These are phyloP conservation scores for Thamnidium elegans DNA, from an alignment of 192 early-diverging fungal species.

Conservation along the genomic window DNA sequence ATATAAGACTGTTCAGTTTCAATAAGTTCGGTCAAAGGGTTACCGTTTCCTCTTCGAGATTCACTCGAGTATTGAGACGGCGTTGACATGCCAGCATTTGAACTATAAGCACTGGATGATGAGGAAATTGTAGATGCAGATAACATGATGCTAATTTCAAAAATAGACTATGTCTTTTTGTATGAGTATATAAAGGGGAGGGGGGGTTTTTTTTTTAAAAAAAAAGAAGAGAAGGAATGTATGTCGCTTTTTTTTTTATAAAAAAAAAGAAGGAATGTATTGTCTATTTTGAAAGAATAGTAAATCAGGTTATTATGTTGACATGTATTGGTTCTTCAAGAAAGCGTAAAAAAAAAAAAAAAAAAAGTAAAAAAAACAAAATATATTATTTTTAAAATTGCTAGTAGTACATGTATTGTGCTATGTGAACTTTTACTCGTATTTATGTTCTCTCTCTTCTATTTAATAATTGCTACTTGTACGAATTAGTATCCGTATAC, in stretches of 20 bases:
- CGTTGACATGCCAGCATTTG: conserved; percentile 10
- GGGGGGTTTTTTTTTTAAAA: background rate
- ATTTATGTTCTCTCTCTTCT: no score
- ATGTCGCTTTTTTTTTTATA: background rate
- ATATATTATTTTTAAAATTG: no score
- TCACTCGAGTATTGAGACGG: conserved; percentile 26
- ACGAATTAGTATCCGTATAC: no score
- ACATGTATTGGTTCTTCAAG: no score
- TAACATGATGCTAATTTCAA: background rate
- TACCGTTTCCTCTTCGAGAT: conserved; percentile 15
- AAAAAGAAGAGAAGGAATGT: background rate
- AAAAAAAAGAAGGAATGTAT: no score
- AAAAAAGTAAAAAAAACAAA: background rate
- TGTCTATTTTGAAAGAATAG: no score
- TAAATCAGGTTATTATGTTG: no score
- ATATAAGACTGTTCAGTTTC: conserved; percentile 56
- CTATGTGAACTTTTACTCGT: no score
- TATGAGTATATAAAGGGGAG: background rate
- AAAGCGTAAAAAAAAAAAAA: no score
- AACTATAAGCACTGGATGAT: conserved; percentile 2
- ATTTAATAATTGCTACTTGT: no score
- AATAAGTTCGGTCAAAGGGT: conserved; percentile 50
- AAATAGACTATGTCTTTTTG: background rate
- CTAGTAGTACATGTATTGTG: no score
- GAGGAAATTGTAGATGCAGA: background rate